A percentile compares a stretch with the other conserved stretches of the same genome.
Evolutionary conservation across 2,329 filamentous ascomycete species (phyloP).

Genomic region (Parastagonospora nodorum): DNA sequence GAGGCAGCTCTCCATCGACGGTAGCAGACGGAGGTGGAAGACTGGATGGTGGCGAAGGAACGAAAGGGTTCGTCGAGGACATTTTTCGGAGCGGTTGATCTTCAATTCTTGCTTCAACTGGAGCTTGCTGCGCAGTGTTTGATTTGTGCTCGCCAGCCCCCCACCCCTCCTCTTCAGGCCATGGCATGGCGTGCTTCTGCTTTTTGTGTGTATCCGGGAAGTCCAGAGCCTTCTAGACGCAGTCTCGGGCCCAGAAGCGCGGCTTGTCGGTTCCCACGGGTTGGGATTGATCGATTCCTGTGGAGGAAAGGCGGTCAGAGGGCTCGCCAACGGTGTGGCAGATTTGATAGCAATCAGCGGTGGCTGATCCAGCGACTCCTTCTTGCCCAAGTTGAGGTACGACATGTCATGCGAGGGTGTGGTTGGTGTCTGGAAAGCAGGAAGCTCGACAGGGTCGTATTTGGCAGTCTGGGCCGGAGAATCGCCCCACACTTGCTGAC

Average conservation of each 20-base stretch:
- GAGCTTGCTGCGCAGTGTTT: conserved; percentile 26
- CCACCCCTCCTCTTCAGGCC: conserved; percentile 42
- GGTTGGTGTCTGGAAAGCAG: conserved; percentile 48
- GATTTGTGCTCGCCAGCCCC: conserved; percentile 28
- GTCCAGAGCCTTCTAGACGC: conserved; percentile 31
- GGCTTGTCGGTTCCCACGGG: conserved; percentile 35
- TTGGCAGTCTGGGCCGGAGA: conserved; percentile 28
- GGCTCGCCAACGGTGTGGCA: conserved; percentile 19
- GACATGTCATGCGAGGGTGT: conserved; percentile 46
- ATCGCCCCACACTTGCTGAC: conserved; percentile 47
- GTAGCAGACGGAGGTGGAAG: conserved; percentile 12
- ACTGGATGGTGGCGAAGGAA: conserved; percentile 3
- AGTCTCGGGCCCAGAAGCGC: conserved; percentile 34
- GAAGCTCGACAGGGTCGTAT: conserved; percentile 48
- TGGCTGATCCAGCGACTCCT: conserved; percentile 27
- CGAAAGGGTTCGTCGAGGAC: conserved; percentile 7
- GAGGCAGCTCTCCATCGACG: conserved; percentile 31
- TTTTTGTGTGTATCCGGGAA: conserved; percentile 19
- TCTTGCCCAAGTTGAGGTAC: conserved; percentile 41
- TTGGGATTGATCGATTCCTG: conserved; percentile 31
- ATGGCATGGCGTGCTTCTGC: conserved; percentile 21
- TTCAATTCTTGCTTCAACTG: conserved; percentile 31
- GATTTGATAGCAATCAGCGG: conserved; percentile 35
- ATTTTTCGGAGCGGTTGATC: conserved; percentile 28
- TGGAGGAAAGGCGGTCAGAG: conserved; percentile 26